Evolutionary conservation across 2,329 filamentous ascomycete genomes (phyloP).

Genomic region (Fusarium mangiferae): DNA sequence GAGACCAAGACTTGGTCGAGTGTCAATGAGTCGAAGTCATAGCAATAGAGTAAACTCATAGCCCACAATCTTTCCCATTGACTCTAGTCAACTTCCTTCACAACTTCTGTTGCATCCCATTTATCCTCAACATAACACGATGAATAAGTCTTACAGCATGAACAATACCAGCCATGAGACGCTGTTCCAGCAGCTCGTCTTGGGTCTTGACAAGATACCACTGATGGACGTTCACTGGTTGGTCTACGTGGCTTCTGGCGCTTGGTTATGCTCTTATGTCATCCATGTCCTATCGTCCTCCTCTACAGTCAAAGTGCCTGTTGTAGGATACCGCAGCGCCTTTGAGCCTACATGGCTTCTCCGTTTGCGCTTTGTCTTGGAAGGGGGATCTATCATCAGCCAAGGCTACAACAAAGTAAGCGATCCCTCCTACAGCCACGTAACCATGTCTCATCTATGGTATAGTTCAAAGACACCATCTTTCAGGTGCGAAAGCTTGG

Average conservation of each 20-base stretch:
- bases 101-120: not conserved
- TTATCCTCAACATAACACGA: accelerated
- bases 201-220: not conserved
- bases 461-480: not conserved
- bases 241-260: not conserved
- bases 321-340: not conserved
- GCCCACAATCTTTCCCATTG: accelerated
- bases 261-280: not conserved
- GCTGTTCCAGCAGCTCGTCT: not conserved
- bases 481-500: not conserved
- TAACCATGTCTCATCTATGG: accelerated
- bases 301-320: not conserved
- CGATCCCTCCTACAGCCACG: accelerated
- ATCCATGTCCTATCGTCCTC: accelerated
- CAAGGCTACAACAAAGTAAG: not conserved
- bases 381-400: not conserved
- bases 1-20: no score
- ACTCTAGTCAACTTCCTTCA: not conserved
- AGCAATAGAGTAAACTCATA: not conserved
- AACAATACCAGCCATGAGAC: not conserved
- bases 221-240: not conserved
- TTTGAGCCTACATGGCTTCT: not conserved
- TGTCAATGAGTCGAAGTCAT: accelerated
- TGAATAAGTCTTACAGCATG: accelerated
- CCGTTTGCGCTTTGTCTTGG: not conserved